A percentile compares a stretch with the other conserved stretches of the same genome.
Conservation (phyloP, 306 rosid species). For the Prunus padus region DNA sequence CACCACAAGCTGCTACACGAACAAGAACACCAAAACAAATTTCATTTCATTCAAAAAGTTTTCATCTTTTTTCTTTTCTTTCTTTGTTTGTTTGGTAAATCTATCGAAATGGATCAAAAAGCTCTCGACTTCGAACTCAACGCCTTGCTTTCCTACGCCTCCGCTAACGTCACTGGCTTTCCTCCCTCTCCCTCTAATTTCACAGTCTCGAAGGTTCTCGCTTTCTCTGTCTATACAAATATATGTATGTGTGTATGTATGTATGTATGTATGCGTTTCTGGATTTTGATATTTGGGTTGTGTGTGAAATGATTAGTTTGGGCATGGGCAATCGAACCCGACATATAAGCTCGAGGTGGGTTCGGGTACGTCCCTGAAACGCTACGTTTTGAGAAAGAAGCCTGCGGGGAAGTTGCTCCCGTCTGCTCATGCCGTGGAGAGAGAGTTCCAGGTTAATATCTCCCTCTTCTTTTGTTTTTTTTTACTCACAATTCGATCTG, state of each 20-base stretch:
- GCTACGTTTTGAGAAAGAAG: slow-evolving; percentile 87
- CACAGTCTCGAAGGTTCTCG: slow-evolving; percentile 66
- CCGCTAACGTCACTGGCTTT: slow-evolving; percentile 67
- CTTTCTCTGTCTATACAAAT: background rate
- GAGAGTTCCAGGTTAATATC: slow-evolving; percentile 73
- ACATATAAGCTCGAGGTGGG: slow-evolving; percentile 77
- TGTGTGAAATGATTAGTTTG: slow-evolving; percentile 52
- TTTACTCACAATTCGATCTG: background rate
- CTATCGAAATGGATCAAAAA: slow-evolving; percentile 21
- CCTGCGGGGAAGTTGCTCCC: slow-evolving; percentile 75
- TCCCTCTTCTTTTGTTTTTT: background rate
- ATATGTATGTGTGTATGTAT: background rate
- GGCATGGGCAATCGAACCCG: slow-evolving; percentile 92
- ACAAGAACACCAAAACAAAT: background rate
- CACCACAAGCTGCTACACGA: background rate
- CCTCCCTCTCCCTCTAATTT: slow-evolving; percentile 58
- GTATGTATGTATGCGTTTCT: background rate
- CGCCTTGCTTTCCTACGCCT: slow-evolving; percentile 59
- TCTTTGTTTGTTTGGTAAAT: too few species aligned
- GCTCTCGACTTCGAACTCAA: slow-evolving; percentile 44
- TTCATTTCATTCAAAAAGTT: background rate
- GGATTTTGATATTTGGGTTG: slow-evolving; percentile 5
- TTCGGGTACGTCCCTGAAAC: slow-evolving; percentile 42
- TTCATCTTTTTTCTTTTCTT: background rate
- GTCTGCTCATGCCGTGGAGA: slow-evolving; percentile 94